These are phyloP conservation scores for Trichosporon sp. DNA, from an alignment of 1,284 basidiomycete species.

Conservation along the genomic window DNA sequence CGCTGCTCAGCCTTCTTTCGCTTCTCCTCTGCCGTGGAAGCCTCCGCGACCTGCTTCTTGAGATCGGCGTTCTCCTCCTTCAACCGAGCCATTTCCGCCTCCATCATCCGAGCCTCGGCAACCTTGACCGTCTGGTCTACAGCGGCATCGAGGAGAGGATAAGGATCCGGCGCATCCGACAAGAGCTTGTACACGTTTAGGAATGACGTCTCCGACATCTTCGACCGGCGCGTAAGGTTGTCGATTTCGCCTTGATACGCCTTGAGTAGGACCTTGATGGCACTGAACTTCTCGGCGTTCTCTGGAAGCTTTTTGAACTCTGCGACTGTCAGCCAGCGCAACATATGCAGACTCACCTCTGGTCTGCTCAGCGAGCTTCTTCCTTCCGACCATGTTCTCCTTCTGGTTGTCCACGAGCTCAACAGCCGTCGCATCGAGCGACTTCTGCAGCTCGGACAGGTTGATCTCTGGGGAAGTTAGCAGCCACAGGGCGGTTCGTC, in stretches of 20 bases:
- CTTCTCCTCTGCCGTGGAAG: constrained; percentile 68
- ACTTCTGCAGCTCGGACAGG: constrained; percentile 86
- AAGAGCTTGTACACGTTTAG: constrained; percentile 90
- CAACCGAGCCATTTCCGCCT: constrained; percentile 69
- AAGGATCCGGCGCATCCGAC: constrained; percentile 93
- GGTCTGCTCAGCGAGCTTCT: constrained; percentile 87
- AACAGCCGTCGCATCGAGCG: constrained; percentile 82
- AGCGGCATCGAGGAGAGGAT: constrained; percentile 89
- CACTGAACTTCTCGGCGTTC: constrained; percentile 77
- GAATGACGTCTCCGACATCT: constrained; percentile 89
- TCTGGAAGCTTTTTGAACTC: constrained; percentile 89
- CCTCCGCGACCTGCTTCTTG: constrained; percentile 69
- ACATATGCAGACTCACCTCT: constrained; percentile 65
- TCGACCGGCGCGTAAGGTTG: constrained; percentile 85
- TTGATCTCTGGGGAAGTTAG: constrained; percentile 68
- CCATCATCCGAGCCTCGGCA: constrained; percentile 73
- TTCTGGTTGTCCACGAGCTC: constrained; percentile 98
- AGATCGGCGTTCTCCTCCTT: constrained; percentile 78
- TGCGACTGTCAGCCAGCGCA: constrained; percentile 49
- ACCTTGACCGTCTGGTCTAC: constrained; percentile 89
- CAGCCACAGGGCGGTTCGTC: constrained; percentile 27
- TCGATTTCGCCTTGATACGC: constrained; percentile 98
- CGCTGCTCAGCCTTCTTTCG: constrained; percentile 74
- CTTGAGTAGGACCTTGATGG: constrained; percentile 85
- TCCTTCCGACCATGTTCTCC: constrained; percentile 89